Evolutionary conservation across 805 yeast species (phyloP), one percentile per base, ranked within the genome.

Genomic region (Candida alai): DNA sequence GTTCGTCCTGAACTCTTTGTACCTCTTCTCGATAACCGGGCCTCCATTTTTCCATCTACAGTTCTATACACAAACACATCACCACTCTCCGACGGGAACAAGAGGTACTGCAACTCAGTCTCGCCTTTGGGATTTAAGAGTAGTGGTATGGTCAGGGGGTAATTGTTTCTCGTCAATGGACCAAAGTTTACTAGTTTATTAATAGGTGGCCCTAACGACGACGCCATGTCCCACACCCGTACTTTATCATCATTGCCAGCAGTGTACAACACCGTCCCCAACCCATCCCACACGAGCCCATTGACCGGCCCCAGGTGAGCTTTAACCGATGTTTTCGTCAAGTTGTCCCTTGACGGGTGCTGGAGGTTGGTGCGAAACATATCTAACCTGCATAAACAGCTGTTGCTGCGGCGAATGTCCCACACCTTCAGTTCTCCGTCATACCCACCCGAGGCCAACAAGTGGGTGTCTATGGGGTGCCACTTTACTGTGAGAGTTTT

Each of bases 291-390:
- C 11, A 69, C 58, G 4, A 89, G 48, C 1, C 95, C 94, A 54
- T 88, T 88, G 20, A 87, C 86, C 1, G 81, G 76, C 2, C 80
- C 83, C 49, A 77, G 68, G 48, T 89, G 97, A 0, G 95, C 90
- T 45, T 75, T 76, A 2, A 71, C 62, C 8, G 65, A 47, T 3
- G 55, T 47, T 15, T 49, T 48, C 4, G 56, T 52, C 14, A 63
- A 45, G 39, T 64, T 63, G 5, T 24, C 18, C 4, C 14, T 4
- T 8, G 34, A 34, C 5, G 31, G 30, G n/a, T 19, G 28, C 4
- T 37, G 20, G 16, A 43, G 35, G 29, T 59, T 63, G 1, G 78
- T 70, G 12, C 70, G 58, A 25, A 68, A 56, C 64, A 76, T 63
- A 49, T 86, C 89, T 38, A 86, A 56, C 11, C 78, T 68, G 28